Base-by-base conservation (phyloP, 495 filamentous ascomycete genomes). In the Margaritispora aquatica region DNA sequence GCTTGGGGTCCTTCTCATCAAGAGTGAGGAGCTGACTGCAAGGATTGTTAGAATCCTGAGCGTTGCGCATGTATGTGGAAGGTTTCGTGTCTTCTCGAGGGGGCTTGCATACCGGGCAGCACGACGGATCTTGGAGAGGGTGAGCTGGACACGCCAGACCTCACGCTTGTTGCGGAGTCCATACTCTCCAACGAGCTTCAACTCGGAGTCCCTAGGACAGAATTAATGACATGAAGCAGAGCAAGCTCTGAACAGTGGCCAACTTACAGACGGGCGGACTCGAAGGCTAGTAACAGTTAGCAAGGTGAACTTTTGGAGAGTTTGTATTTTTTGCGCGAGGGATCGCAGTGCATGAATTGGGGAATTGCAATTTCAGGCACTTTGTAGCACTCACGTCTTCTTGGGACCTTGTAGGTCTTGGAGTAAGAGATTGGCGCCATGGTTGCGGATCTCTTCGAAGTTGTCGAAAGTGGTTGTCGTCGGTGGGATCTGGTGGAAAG, bases 111-210 rank as follows among this genome's bases (percentile, higher is more conserved):
- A 96, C 92, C 94, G 94, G 76, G 94, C 94, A 86, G 94, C 94
- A 95, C 94, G 95, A 90, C 94, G 92, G 71, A 98, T 97, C 87
- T 98, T 98, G 79, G 94, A 98, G 66, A 98, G 90, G 63, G 92
- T 96, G 77, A 97, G 89, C 85, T 90, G 87, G 71, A 98, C 94
- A 79, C 94, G 90, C 94, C 94, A 98, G 69, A 98, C 95, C 83
- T 98, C 94, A 80, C 94, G 93, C 91, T 98, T 98, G 87, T 98
- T 98, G 75, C 90, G 86, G 64, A 98, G 89, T 75, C 94, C 94
- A 81, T 92, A 98, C 82, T 97, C 94, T 77, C 94, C 94, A 71
- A 98, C 94, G 77, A 91, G 85, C 87, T 97, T 98, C 80, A 98
- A 80, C 80, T 98, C 94, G 71, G 92, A 89, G 83, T 98, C 94